Percentiles rank a stretch among this genome's conserved stretches.
Evolutionary conservation across 352 stramenopile genomes (phyloP).

Genomic region (Phytopythium litorale): DNA sequence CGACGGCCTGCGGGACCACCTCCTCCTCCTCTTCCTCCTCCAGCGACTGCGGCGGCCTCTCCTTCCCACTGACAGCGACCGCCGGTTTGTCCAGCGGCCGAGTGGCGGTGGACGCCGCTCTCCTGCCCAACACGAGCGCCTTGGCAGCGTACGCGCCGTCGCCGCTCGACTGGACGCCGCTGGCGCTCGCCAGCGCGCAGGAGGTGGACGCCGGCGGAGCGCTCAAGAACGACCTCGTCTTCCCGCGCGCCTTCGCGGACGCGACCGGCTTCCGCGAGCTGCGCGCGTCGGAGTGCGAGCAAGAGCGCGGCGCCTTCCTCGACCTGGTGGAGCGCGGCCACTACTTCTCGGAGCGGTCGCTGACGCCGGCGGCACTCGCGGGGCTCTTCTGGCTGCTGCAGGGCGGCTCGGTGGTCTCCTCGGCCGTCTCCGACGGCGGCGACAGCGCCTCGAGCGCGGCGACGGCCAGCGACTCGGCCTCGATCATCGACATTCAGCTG

Average conservation of each 20-base stretch:
- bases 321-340: constrained; percentile 34
- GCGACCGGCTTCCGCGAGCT: background rate
- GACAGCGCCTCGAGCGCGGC: constrained; percentile 9
- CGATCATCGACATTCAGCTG: constrained; percentile 29
- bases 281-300: constrained; percentile 21
- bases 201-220: constrained; percentile 44
- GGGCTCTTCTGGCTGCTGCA: constrained; percentile 58
- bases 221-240: constrained; percentile 55
- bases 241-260: constrained; percentile 41
- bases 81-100: constrained; percentile 6
- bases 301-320: constrained; percentile 39
- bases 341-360: constrained; percentile 43
- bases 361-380: constrained; percentile 42
- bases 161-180: constrained; percentile 23
- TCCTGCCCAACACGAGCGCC: constrained; percentile 22
- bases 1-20: constrained; percentile 29
- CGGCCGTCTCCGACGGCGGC: constrained; percentile 4
- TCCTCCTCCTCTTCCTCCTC: constrained; percentile 14
- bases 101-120: constrained; percentile 23
- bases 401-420: constrained; percentile 27
- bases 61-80: background rate
- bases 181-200: constrained; percentile 43
- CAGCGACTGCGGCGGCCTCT: background rate
- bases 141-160: constrained; percentile 27
- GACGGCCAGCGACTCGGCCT: constrained; percentile 19